A percentile compares a stretch with the other conserved stretches of the same genome.
Conservation (phyloP, 1,139 yeast genomes). For the Chernovozyma sophiae-reginae region DNA sequence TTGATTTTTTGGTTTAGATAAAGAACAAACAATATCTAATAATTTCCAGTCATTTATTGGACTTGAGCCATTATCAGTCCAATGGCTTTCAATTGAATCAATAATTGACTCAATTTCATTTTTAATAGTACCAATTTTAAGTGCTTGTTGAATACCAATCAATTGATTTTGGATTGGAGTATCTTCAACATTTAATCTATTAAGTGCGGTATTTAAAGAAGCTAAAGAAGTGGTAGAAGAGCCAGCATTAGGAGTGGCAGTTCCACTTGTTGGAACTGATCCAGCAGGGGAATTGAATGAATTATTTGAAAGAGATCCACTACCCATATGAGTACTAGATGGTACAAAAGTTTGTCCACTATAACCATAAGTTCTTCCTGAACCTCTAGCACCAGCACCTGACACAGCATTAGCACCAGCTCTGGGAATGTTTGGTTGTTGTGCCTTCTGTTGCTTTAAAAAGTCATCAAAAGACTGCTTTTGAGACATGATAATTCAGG, state of each 20-base stretch:
- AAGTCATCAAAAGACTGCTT: slow-evolving; percentile 33
- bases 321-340: neutral
- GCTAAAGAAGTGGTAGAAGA: slow-evolving; percentile 67
- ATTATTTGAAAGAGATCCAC: slow-evolving; percentile 2
- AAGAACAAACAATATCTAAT: slow-evolving; percentile 55
- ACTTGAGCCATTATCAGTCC: slow-evolving; percentile 36
- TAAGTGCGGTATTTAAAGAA: slow-evolving; percentile 66
- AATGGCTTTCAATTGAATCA: slow-evolving; percentile 30
- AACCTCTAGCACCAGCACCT: slow-evolving; percentile 1
- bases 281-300: slow-evolving; percentile 24
- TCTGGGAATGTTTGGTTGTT: slow-evolving; percentile 5
- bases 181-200: slow-evolving; percentile 51
- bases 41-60: slow-evolving; percentile 65
- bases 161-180: slow-evolving; percentile 69
- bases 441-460: slow-evolving; percentile 25
- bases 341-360: slow-evolving; percentile 7
- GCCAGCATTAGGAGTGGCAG: slow-evolving; percentile 34
- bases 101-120: slow-evolving; percentile 51
- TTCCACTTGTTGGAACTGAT: slow-evolving; percentile 40
- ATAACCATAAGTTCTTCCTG: slow-evolving; percentile 2
- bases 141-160: slow-evolving; percentile 50
- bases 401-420: slow-evolving; percentile 1
- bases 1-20: slow-evolving; percentile 71
- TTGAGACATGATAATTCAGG: slow-evolving; percentile 4
- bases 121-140: slow-evolving; percentile 62